Conservation (phyloP, 108 stramenopile genomes). For the Discostella pseudostelligera region DNA sequence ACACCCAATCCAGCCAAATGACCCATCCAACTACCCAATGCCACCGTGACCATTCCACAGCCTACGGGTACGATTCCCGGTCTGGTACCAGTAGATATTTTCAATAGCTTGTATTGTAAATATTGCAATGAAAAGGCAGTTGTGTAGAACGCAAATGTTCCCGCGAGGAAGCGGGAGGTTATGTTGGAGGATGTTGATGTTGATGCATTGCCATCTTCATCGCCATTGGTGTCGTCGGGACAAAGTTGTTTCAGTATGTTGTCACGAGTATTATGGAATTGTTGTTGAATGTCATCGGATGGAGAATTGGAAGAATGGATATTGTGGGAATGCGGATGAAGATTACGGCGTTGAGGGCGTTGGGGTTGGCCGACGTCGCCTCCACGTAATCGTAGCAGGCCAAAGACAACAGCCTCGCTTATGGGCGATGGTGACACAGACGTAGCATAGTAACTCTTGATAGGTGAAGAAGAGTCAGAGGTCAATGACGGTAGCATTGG, state of each 20-base stretch:
- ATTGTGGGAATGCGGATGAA: constrained; percentile 8
- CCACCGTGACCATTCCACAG: constrained; percentile 64
- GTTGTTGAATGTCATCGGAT: no score
- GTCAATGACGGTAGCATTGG: no score
- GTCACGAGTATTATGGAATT: no score
- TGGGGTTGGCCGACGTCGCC: background rate
- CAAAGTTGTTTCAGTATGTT: no score
- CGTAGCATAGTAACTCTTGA: no score
- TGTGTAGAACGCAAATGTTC: constrained; percentile 29
- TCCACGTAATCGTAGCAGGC: background rate
- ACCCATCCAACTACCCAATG: constrained; percentile 56
- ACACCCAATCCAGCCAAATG: constrained; percentile 50
- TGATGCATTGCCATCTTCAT: background rate
- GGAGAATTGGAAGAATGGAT: no score
- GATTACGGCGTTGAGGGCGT: background rate
- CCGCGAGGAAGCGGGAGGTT: constrained; percentile 1
- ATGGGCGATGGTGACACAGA: no score
- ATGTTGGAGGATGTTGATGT: background rate
- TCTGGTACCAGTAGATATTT: constrained; percentile 72
- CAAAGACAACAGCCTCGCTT: no score
- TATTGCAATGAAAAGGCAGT: constrained; percentile 33
- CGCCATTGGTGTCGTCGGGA: background rate
- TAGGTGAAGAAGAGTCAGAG: no score
- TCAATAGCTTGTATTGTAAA: constrained; percentile 52
- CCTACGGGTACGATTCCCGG: constrained; percentile 47